A percentile compares a stretch with the other conserved stretches of the same genome.
Conservation (phyloP, 2,329 filamentous ascomycete genomes). For the Fusarium sp. region DNA sequence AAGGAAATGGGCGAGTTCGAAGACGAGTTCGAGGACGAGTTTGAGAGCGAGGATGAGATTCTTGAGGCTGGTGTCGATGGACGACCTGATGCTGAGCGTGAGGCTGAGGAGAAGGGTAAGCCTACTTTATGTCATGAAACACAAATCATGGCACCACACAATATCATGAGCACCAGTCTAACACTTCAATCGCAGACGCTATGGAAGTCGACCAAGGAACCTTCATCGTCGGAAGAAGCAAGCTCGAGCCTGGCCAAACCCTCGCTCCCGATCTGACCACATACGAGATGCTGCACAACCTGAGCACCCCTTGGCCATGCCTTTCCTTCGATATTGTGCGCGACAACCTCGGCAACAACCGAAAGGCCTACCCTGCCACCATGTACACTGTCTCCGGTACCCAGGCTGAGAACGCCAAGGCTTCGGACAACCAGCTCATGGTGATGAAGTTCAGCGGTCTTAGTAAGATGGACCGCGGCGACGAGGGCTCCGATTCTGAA, state of each 20-base stretch:
- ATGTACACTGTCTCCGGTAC: constrained; percentile 96
- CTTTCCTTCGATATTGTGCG: constrained; percentile 94
- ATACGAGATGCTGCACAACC: constrained; percentile 96
- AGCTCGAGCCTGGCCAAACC: constrained; percentile 91
- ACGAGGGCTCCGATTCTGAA: constrained; percentile 78
- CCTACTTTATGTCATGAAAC: background rate
- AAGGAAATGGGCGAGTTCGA: constrained; percentile 86
- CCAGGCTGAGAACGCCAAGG: constrained; percentile 82
- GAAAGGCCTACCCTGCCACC: constrained; percentile 94
- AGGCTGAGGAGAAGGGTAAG: constrained; percentile 83
- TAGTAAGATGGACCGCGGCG: constrained; percentile 84
- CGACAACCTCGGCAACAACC: constrained; percentile 88
- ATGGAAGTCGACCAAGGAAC: constrained; percentile 97
- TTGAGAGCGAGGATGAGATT: constrained; percentile 91
- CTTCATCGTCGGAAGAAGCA: constrained; percentile 95
- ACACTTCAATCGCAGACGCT: constrained; percentile 64
- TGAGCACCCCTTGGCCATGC: constrained; percentile 97
- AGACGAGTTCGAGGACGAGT: constrained; percentile 94
- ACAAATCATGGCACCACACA: background rate
- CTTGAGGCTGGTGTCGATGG: constrained; percentile 95
- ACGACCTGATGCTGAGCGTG: constrained; percentile 89
- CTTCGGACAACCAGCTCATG: constrained; percentile 93
- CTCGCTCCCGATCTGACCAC: constrained; percentile 93
- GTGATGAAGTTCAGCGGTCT: constrained; percentile 96
- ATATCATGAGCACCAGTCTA: background rate